Conservation (phyloP, 768 basidiomycete species). For the Flagelloscypha sp. region DNA sequence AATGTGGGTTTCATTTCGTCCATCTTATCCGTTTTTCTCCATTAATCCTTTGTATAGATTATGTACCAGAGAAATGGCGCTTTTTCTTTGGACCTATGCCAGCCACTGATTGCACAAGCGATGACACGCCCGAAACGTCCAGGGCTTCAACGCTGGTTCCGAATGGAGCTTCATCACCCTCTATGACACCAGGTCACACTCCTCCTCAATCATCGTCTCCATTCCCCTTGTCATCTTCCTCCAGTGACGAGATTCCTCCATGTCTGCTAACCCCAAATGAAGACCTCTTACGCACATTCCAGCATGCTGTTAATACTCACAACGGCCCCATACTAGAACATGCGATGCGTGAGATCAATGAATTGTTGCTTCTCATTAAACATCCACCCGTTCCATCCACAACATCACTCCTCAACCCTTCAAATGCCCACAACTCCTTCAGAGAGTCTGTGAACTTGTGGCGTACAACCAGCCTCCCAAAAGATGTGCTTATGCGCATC, state of each 20-base stretch:
- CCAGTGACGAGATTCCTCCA: conserved; percentile 13
- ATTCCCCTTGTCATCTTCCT: conserved; percentile 24
- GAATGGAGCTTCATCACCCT: no score
- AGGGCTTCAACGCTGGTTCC: conserved; percentile 5
- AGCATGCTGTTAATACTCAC: conserved; percentile 58
- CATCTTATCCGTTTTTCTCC: conserved; percentile 1
- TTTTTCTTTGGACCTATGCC: conserved; percentile 62
- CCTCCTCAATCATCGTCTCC: conserved; percentile 30
- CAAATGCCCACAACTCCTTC: conserved; percentile 40
- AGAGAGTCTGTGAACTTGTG: conserved; percentile 41
- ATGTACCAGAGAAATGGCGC: conserved; percentile 60
- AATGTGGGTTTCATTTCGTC: conserved; percentile 43
- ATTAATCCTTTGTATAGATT: conserved; percentile 33
- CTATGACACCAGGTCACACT: conserved; percentile 30
- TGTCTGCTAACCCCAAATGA: conserved; percentile 18
- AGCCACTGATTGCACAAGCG: conserved; percentile 20
- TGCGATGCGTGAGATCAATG: conserved; percentile 56
- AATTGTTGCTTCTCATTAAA: conserved; percentile 54
- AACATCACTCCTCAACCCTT: conserved; percentile 36
- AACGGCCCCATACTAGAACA: conserved; percentile 68
- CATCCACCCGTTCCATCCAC: conserved; percentile 44
- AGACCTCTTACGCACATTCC: conserved; percentile 50
- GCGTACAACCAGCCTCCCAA: conserved; percentile 47
- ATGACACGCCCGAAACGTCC: no score
- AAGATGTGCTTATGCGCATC: conserved; percentile 63